Base-by-base conservation (phyloP, 2,329 filamentous ascomycete species). In the Rutstroemia sp. region DNA sequence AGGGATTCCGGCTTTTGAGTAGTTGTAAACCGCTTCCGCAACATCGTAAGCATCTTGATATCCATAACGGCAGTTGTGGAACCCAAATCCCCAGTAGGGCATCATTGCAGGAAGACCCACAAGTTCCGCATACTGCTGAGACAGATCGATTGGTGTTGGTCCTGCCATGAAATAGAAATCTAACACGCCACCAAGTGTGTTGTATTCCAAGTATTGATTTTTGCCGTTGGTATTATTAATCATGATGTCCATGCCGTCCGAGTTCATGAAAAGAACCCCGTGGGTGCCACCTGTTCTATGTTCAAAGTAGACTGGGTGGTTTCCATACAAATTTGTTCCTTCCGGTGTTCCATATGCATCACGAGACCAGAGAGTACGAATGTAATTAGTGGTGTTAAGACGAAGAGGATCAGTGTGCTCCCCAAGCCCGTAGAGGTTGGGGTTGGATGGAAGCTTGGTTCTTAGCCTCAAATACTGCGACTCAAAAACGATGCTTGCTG, bases 181-280 rank as follows among this genome's bases (percentile, higher is more conserved):
- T 2, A 94, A 68, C 19, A 92, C 78, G 9, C 89, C 89, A 6
- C 89, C 88, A 0, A 92, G 76, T 1, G 82, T 82, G 68, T 92
- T 89, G 73, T 92, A 94, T 70, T 92, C 87, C 5, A 94, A 78
- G 57, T 85, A 89, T 67, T 92, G 63, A 47, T 63, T 54, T 23
- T 77, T 75, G 23, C 75, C 70, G 5, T 75, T 71, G 1, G 79
- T 80, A 60, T 82, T 79, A 67, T 89, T 80, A 68, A 92, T 83
- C 63, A 85, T 86, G 68, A 92, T 77, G 58, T 92, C 87, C 84
- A 91, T 91, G 36, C 82, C 87, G 64, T 89, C 86, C 12, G 83
- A 85, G 69, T 88, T 89, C 61, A 87, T 71, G 23, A 89, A 73
- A 67, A 89, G 86, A 3, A 89, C 87, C 17, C 85, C 77, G 73